Evolutionary conservation across 2,329 filamentous ascomycete species (phyloP).

Genomic region (Fusarium decemcellulare): DNA sequence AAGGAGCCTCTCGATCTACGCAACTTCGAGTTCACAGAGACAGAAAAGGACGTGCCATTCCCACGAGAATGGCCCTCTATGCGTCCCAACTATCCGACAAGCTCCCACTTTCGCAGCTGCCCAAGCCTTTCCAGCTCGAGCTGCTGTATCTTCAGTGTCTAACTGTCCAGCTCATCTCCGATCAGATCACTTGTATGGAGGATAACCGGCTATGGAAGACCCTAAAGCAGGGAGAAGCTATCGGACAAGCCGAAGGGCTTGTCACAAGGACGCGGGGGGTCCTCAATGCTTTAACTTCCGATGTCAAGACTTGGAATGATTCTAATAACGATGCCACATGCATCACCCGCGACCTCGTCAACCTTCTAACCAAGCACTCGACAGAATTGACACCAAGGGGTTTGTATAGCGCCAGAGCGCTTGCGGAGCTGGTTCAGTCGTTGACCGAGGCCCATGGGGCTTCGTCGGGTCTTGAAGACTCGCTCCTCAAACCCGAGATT

Average conservation of each 20-base stretch:
- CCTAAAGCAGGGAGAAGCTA: slow-evolving; percentile 52
- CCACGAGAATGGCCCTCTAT: slow-evolving; percentile 83
- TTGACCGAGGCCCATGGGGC: slow-evolving; percentile 64
- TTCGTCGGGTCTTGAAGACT: slow-evolving; percentile 61
- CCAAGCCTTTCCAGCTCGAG: slow-evolving; percentile 61
- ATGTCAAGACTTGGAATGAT: slow-evolving; percentile 57
- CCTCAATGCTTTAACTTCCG: slow-evolving; percentile 52
- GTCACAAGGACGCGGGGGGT: slow-evolving; percentile 57
- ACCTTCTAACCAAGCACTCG: slow-evolving; percentile 61
- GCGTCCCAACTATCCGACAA: slow-evolving; percentile 69
- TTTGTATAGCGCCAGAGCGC: slow-evolving; percentile 67
- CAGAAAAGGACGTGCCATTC: slow-evolving; percentile 77
- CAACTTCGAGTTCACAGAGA: slow-evolving; percentile 67
- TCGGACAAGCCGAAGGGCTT: slow-evolving; percentile 59
- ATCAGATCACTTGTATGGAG: slow-evolving; percentile 65
- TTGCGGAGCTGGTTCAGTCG: slow-evolving; percentile 65
- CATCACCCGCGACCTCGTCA: slow-evolving; percentile 59
- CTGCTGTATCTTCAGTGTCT: slow-evolving; percentile 66
- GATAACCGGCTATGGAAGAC: slow-evolving; percentile 63
- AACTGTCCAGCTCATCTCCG: slow-evolving; percentile 65
- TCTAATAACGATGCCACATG: slow-evolving; percentile 51
- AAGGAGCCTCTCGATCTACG: slow-evolving; percentile 44
- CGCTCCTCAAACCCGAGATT: slow-evolving; percentile 60
- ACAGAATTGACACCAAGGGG: slow-evolving; percentile 58
- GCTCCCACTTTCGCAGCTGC: slow-evolving; percentile 56